phyloP scores from a whole-genome alignment of 2,329 filamentous ascomycete genomes.

The Paramyrothecium roridum region DNA sequence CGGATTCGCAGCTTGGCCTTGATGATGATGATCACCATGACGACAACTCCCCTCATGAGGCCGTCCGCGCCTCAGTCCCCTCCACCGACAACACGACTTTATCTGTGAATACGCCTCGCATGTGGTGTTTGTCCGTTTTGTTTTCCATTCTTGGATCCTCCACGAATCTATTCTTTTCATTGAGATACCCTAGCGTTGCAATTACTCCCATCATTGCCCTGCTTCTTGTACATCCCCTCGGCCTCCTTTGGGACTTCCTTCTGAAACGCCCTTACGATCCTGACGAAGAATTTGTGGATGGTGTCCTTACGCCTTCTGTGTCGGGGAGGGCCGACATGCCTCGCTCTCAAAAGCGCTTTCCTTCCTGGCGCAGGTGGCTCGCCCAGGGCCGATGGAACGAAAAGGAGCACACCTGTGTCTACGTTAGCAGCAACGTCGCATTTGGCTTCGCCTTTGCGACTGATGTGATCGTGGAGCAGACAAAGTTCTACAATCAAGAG shows the following conservation, averaged over 20 bases:
- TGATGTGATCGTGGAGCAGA: constrained; percentile 87
- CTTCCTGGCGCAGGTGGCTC: constrained; percentile 66
- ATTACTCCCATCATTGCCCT: constrained; percentile 87
- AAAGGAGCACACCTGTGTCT: constrained; percentile 85
- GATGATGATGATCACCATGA: constrained; percentile 45
- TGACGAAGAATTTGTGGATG: constrained; percentile 44
- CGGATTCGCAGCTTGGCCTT: constrained; percentile 33
- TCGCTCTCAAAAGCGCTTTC: constrained; percentile 21
- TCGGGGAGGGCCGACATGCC: constrained; percentile 11
- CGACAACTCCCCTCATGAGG: constrained; percentile 73
- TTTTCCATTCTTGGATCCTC: constrained; percentile 80
- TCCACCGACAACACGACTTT: constrained; percentile 71
- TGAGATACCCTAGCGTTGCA: constrained; percentile 86
- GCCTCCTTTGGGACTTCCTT: constrained; percentile 72
- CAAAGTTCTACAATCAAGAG: constrained; percentile 82
- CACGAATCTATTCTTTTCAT: constrained; percentile 83
- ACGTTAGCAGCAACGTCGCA: constrained; percentile 85
- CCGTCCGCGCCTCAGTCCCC: constrained; percentile 76
- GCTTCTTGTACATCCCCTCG: constrained; percentile 79
- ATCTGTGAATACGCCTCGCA: constrained; percentile 85
- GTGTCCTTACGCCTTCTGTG: constrained; percentile 32
- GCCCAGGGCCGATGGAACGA: constrained; percentile 82
- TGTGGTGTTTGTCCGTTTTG: constrained; percentile 78
- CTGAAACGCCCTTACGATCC: constrained; percentile 61
- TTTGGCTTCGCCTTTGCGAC: constrained; percentile 89